These are phyloP conservation scores for Stentor coeruleus DNA, from an alignment of 73 alveolate genomes.

Conservation along the genomic window DNA sequence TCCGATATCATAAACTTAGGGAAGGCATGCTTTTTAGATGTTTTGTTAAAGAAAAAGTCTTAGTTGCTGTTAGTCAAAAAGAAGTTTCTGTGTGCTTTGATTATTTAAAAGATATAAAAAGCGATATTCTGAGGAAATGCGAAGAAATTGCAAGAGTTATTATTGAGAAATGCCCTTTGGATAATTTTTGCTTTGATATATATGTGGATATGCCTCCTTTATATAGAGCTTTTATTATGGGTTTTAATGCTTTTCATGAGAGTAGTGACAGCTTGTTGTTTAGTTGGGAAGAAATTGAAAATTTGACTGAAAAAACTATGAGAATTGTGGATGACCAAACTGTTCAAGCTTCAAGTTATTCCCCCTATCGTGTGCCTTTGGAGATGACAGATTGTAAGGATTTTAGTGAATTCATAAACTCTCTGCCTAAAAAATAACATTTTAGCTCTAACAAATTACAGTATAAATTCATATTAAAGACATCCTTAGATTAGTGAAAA, in stretches of 20 bases:
- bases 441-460: too few relatives aligned
- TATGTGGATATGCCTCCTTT: constrained; percentile 21
- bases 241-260: background rate
- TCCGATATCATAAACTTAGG: background rate
- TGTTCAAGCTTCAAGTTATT: background rate
- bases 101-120: background rate
- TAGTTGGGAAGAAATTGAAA: background rate
- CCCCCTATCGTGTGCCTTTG: constrained; percentile 2
- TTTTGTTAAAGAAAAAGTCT: background rate
- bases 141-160: background rate
- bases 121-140: background rate
- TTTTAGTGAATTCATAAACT: background rate
- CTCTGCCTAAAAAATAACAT: too few relatives aligned
- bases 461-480: too few relatives aligned
- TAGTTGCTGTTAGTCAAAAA: constrained; percentile 2
- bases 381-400: constrained; percentile 7
- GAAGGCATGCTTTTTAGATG: constrained; percentile 14
- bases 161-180: background rate
- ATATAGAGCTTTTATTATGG: background rate
- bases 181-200: background rate
- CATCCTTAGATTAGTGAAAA: too few relatives aligned
- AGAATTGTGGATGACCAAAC: background rate
- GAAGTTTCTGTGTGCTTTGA: background rate
- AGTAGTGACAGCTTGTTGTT: background rate
- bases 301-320: background rate